Percentiles rank a stretch among this genome's conserved stretches.
phyloP scores from a whole-genome alignment of 2,329 filamentous ascomycete species.

The Metarhizium album region DNA sequence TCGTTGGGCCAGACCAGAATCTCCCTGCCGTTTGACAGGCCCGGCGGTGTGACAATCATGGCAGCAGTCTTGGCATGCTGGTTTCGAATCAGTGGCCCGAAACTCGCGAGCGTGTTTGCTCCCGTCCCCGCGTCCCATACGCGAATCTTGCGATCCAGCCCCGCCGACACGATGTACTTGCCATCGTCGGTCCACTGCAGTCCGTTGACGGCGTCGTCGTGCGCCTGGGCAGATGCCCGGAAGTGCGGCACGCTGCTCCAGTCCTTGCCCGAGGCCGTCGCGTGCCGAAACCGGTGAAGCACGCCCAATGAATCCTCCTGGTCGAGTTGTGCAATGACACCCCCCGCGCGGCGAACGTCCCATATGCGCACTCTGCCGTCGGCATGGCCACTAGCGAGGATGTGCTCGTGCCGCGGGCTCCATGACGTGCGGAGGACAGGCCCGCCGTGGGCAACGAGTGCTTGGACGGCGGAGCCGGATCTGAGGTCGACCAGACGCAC shows the following conservation, averaged over 20 bases:
- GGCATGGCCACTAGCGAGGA: slow-evolving; percentile 73
- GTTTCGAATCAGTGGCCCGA: slow-evolving; percentile 75
- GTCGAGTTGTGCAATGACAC: slow-evolving; percentile 67
- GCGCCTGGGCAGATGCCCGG: slow-evolving; percentile 51
- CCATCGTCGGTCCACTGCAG: slow-evolving; percentile 78
- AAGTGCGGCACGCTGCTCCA: slow-evolving; percentile 25
- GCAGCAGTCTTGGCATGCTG: slow-evolving; percentile 48
- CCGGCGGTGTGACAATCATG: slow-evolving; percentile 53
- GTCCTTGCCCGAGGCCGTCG: slow-evolving; percentile 19
- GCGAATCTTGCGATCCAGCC: slow-evolving; percentile 73
- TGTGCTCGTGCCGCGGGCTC: slow-evolving; percentile 70
- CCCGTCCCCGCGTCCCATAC: slow-evolving; percentile 78
- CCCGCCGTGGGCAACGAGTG: slow-evolving; percentile 56
- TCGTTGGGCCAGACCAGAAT: slow-evolving; percentile 74
- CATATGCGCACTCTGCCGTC: slow-evolving; percentile 79
- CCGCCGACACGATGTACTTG: slow-evolving; percentile 63
- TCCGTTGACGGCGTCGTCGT: slow-evolving; percentile 74
- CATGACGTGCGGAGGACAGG: slow-evolving; percentile 62
- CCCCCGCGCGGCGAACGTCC: slow-evolving; percentile 73
- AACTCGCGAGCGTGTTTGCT: slow-evolving; percentile 79
- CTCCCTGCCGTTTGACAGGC: slow-evolving; percentile 47
- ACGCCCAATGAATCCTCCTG: slow-evolving; percentile 73
- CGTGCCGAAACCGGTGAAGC: slow-evolving; percentile 27
- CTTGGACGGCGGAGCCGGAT: slow-evolving; percentile 63
- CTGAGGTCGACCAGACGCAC: slow-evolving; percentile 80